phyloP scores from a whole-genome alignment of 2,329 filamentous ascomycete species.

The Exserohilum rostratum region DNA sequence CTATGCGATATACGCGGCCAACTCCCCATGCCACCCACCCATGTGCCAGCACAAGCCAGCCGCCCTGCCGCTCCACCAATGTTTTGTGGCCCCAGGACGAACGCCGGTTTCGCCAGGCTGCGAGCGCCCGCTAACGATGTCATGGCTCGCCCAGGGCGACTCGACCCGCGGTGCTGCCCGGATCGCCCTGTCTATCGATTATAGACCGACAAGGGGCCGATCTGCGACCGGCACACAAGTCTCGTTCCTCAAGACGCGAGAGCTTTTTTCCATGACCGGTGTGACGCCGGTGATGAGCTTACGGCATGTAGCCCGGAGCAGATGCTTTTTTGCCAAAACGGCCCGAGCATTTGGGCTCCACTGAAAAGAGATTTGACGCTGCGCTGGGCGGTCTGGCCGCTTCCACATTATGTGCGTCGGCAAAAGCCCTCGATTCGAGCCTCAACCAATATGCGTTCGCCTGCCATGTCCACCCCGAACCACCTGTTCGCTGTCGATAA shows the following conservation, averaged over 20 bases:
- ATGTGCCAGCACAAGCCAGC: background rate
- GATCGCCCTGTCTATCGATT: slow-evolving; percentile 2
- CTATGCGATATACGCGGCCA: too few species aligned
- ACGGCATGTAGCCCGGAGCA: slow-evolving; percentile 12
- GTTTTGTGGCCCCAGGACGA: background rate
- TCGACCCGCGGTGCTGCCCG: background rate
- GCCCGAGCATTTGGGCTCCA: slow-evolving; percentile 15
- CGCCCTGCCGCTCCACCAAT: background rate
- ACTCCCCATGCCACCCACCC: too few species aligned
- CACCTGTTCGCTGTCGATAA: background rate
- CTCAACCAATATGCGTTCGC: background rate
- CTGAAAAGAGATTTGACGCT: slow-evolving; percentile 8
- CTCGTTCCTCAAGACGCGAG: slow-evolving; percentile 11
- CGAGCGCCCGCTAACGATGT: slow-evolving; percentile 4
- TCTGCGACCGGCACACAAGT: background rate
- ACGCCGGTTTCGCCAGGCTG: background rate
- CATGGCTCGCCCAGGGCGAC: background rate
- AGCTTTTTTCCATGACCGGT: slow-evolving; percentile 20
- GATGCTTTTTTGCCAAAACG: slow-evolving; percentile 8
- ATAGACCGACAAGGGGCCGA: slow-evolving; percentile 2
- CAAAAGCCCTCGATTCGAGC: too few species aligned
- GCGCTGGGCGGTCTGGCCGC: background rate
- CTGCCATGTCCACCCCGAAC: background rate
- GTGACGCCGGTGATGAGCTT: slow-evolving; percentile 20
- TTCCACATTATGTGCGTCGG: too few species aligned